Evolutionary conservation across 108 stramenopile genomes (phyloP).

Genomic region (Cyclostephanos invisitatus): DNA sequence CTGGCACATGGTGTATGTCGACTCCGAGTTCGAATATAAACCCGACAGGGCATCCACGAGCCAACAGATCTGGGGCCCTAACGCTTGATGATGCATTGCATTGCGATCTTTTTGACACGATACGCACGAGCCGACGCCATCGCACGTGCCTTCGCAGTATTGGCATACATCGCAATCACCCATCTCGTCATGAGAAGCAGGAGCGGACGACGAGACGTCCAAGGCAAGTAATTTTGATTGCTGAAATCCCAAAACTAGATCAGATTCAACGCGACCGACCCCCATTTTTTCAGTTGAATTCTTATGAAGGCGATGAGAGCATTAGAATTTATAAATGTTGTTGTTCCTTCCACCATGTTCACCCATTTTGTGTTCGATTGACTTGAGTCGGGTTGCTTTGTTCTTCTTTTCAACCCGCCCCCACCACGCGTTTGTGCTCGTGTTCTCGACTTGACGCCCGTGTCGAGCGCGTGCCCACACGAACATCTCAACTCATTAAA

Average conservation of each 20-base stretch:
- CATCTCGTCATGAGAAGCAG: background rate
- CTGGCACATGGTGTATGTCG: conserved; percentile 61
- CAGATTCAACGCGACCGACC: background rate
- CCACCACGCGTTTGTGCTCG: no score
- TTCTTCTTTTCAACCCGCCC: no score
- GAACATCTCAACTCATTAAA: no score
- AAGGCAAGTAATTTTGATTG: background rate
- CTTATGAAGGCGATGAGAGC: background rate
- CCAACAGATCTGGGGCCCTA: conserved; percentile 15
- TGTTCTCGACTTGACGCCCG: no score
- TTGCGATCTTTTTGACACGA: conserved; percentile 43
- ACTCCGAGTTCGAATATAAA: conserved; percentile 19
- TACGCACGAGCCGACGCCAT: conserved; percentile 27
- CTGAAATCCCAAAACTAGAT: background rate
- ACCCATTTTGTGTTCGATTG: no score
- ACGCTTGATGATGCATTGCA: conserved; percentile 7
- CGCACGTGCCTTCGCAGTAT: conserved; percentile 45
- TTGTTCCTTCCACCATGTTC: no score
- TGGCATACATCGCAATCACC: conserved; percentile 52
- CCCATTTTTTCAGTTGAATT: background rate
- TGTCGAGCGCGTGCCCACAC: no score
- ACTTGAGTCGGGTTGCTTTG: no score
- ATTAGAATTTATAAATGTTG: no score
- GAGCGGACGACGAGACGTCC: background rate
- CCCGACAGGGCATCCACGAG: conserved; percentile 12